Evolutionary conservation across 192 early-diverging fungal genomes (phyloP), one percentile per base, ranked within the genome.

Genomic region (Rhizophagus sp.): DNA sequence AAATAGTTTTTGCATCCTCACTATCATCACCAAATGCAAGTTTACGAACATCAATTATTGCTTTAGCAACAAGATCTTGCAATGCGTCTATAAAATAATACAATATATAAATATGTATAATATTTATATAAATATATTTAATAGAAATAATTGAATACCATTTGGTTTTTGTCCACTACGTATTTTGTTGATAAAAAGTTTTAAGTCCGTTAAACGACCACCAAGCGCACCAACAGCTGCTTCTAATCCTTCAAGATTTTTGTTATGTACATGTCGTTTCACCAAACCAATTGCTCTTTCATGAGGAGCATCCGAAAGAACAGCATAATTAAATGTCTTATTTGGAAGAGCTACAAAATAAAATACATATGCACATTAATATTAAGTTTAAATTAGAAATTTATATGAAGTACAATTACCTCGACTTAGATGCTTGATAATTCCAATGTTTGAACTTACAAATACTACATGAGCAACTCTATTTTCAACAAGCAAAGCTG

Each of bases 381-480:
- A 22, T 47, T 7, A 39, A 39, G 13, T 25, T 71, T 25, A 71
- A 47, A 4, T 24, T 27, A 11, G 15, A 13, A 15, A 66, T 9
- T 17, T 3, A 33, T 34, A 67, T 33, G 24, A 33, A 67, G 13
- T 34, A 33, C 5, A 19, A 68, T 68, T 87, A 94, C 94, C 87
- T 87, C 89, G 92, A 73, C 90, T 89, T 15, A 98, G 81, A 6
- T 86, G 88, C 78, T 94, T 95, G 41, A 85, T 82, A 0, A 88
- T 88, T 65, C 86, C 84, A 47, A 90, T 89, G 81, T 93, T 96
- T 79, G 92, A 90, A 78, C 90, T 92, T 7, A 96, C 90, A 80
- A 98, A 95, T 22, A 99, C 85, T 25, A 98, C 96, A 84, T 99
- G 95, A 3, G 96, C 97, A 66, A 96, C 82, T 47, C 92, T 90